A percentile compares a stretch with the other conserved stretches of the same genome.
phyloP scores from a whole-genome alignment of 139 green algal species.

The Asterochloris erici region DNA sequence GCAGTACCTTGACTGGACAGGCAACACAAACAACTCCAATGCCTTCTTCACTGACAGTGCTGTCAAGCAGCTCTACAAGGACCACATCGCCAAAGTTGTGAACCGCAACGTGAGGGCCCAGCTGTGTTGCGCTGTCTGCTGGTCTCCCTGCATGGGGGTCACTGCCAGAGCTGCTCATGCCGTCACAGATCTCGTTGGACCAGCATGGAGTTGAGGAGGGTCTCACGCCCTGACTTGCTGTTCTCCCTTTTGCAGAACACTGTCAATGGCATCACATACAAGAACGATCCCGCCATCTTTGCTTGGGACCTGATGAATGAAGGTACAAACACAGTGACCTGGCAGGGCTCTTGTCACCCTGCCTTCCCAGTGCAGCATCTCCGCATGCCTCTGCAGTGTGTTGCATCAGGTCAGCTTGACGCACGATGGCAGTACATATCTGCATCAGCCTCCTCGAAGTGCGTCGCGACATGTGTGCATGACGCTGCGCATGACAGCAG shows the following conservation, averaged over 20 bases:
- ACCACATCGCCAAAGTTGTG: constrained; percentile 2
- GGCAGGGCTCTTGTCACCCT: too few relatives aligned
- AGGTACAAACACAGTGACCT: not conserved
- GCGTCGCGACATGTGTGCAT: too few relatives aligned
- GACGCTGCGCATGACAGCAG: too few relatives aligned
- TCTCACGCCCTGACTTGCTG: not conserved
- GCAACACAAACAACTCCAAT: constrained; percentile 8
- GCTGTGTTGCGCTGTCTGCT: not conserved
- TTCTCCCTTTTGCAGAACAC: constrained; percentile 39
- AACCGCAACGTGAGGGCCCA: constrained; percentile 4
- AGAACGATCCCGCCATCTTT: constrained; percentile 67
- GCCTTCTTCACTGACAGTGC: not conserved
- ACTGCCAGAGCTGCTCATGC: not conserved
- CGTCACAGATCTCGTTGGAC: not conserved
- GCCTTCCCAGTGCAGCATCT: too few relatives aligned
- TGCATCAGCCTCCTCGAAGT: too few relatives aligned
- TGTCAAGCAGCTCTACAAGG: constrained; percentile 9
- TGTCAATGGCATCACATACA: constrained; percentile 52
- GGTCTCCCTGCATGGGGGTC: not conserved
- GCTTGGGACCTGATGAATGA: constrained; percentile 59
- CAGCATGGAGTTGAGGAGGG: not conserved
- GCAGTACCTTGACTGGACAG: constrained; percentile 15
- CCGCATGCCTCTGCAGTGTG: too few relatives aligned
- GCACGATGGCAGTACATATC: too few relatives aligned
- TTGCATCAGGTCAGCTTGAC: too few relatives aligned